phyloP scores from a whole-genome alignment of 768 basidiomycete genomes.

The Psilocybe cyanescens region DNA sequence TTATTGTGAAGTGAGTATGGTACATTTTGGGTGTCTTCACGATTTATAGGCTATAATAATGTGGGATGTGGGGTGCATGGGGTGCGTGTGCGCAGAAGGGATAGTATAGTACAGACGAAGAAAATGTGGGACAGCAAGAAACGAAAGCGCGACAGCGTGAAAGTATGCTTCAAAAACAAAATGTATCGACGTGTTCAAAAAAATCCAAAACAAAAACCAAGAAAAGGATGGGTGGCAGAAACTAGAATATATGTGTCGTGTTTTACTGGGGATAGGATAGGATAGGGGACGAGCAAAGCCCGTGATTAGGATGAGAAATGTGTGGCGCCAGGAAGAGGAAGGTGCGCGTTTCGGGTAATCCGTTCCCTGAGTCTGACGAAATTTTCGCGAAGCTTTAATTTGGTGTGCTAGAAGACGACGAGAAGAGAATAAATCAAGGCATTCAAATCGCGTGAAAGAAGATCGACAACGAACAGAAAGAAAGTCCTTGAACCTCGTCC shows the following conservation, averaged over 20 bases:
- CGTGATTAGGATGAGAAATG: background rate
- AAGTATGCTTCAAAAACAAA: conserved; percentile 4
- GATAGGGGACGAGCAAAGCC: background rate
- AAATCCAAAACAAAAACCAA: background rate
- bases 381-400: conserved; percentile 5
- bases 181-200: conserved; percentile 2
- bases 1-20: background rate
- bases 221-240: background rate
- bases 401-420: conserved; percentile 4
- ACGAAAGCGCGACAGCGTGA: background rate
- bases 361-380: conserved; percentile 1
- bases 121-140: background rate
- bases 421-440: background rate
- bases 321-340: background rate
- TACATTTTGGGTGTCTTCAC: background rate
- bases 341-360: background rate
- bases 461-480: conserved; percentile 5
- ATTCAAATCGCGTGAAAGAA: background rate
- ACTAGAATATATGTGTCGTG: background rate
- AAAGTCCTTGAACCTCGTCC: conserved; percentile 6
- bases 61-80: background rate
- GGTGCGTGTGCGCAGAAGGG: background rate
- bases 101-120: background rate
- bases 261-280: background rate
- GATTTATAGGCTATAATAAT: background rate